These are phyloP conservation scores for Podospora conica DNA, from an alignment of 495 filamentous ascomycete species.

Conservation along the genomic window DNA sequence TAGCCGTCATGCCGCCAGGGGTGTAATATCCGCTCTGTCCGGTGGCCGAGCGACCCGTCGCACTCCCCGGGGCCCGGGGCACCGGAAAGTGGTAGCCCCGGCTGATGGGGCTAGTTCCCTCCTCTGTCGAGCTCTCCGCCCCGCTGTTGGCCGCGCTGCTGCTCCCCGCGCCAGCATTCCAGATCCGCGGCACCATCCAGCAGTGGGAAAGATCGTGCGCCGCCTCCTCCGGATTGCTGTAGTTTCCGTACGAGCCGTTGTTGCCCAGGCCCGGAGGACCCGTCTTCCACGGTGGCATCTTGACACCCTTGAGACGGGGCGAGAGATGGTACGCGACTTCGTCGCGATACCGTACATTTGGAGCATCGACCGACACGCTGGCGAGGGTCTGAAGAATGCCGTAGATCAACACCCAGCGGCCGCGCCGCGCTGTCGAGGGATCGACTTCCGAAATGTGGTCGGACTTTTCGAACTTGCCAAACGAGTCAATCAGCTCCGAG, in stretches of 20 bases:
- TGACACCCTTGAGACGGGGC: constrained; percentile 48
- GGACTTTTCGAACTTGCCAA: constrained; percentile 57
- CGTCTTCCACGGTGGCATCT: constrained; percentile 54
- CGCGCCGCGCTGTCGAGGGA: constrained; percentile 54
- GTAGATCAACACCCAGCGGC: constrained; percentile 71
- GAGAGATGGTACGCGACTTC: constrained; percentile 61
- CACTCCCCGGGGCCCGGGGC: constrained; percentile 20
- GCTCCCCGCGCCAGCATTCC: constrained; percentile 26
- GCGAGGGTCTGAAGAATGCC: constrained; percentile 64
- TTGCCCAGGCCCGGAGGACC: constrained; percentile 12
- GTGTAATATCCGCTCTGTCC: constrained; percentile 22
- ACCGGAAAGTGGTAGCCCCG: constrained; percentile 29
- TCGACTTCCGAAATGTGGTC: constrained; percentile 45
- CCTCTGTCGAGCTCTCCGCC: constrained; percentile 28
- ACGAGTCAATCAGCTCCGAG: constrained; percentile 55
- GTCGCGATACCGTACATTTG: constrained; percentile 52
- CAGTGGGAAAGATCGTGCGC: constrained; percentile 55
- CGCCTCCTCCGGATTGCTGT: constrained; percentile 38
- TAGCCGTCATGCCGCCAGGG: constrained; percentile 18
- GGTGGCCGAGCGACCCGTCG: constrained; percentile 23
- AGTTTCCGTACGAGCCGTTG: constrained; percentile 3
- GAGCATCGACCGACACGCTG: constrained; percentile 59
- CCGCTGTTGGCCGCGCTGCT: constrained; percentile 20
- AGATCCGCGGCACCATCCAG: constrained; percentile 48
- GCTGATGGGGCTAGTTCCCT: constrained; percentile 16